Percentiles rank a stretch among this genome's conserved stretches.
phyloP scores from a whole-genome alignment of 129 eudicot genomes.

The Chrysanthemum seticuspe region DNA sequence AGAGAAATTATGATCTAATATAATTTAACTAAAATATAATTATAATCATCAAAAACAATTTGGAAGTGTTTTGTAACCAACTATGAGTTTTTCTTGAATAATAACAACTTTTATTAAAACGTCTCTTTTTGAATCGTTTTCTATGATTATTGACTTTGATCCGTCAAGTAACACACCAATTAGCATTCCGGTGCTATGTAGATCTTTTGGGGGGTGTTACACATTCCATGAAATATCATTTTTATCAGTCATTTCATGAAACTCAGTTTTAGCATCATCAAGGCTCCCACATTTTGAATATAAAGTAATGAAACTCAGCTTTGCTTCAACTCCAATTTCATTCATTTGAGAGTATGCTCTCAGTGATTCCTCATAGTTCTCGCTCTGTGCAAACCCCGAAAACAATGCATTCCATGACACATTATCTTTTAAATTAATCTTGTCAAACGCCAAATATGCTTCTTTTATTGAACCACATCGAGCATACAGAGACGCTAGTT shows the following conservation, averaged over 20 bases:
- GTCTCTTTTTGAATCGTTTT: no score
- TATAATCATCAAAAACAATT: no score
- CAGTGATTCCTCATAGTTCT: constrained; percentile 70
- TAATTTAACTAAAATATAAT: no score
- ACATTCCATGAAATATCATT: constrained; percentile 93
- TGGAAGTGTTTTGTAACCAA: no score
- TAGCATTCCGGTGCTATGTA: no score
- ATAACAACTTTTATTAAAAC: no score
- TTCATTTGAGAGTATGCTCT: constrained; percentile 13
- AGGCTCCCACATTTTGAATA: constrained; percentile 91
- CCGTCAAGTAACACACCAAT: no score
- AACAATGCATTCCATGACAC: constrained; percentile 89
- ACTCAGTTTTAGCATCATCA: constrained; percentile 65
- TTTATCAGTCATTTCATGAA: constrained; percentile 53
- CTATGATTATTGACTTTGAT: no score
- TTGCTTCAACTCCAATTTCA: no score
- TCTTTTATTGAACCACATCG: constrained; percentile 77
- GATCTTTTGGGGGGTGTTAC: no score
- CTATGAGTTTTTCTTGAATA: no score
- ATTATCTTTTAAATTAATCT: constrained; percentile 53
- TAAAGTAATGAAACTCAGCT: constrained; percentile 6
- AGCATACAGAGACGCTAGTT: constrained; percentile 74
- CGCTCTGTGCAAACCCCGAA: constrained; percentile 88
- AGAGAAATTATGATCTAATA: no score
- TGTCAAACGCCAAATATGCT: constrained; percentile 71